Base-by-base conservation (phyloP, 1,139 yeast species). In the Pichia kudriavzevii region DNA sequence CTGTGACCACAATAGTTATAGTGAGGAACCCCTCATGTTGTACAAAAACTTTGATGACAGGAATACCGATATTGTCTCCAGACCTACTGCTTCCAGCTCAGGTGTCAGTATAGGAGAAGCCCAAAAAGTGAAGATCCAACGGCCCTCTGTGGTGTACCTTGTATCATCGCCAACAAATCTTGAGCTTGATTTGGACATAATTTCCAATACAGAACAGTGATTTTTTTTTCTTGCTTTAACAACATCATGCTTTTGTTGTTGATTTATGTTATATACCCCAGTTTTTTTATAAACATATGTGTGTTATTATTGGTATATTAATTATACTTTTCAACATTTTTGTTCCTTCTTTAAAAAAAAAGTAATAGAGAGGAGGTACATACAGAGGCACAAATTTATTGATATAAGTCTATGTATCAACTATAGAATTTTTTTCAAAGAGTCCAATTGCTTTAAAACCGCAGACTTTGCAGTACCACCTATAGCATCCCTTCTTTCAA, bases 401-500 rank as follows among this genome's bases (percentile, higher is more conserved):
- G n/a, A n/a, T n/a, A n/a, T n/a, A n/a, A n/a, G n/a, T n/a, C n/a
- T n/a, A n/a, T n/a, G n/a, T n/a, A n/a, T n/a, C 28, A 18, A 21
- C 11, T 35, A 26, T 9, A 43, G 31, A 3, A 14, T 15, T 16
- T 20, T 25, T 18, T 37, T 32, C 43, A 77, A 62, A 38, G 53
- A 58, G 3, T 64, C 58, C 43, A 91, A 66, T 61, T 91, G 98
- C 50, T 75, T 70, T 39, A 74, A 56, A 15, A 91, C 85, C n/a
- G 98, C 96, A 22, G 75, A 63, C 60, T 77, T 84, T 14, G 98
- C 95, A 25, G 98, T 87, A 45, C 99, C 99, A 42, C 99, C 99
- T 41, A 77, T 87, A 21, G 97, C 95, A 36, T 79, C 76, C 65
- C 98, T 81, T 71, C 95, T 82, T 64, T 91, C 99, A 13, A 93